phyloP scores from a whole-genome alignment of 345 rosid species.

The Arabis hirsuta region DNA sequence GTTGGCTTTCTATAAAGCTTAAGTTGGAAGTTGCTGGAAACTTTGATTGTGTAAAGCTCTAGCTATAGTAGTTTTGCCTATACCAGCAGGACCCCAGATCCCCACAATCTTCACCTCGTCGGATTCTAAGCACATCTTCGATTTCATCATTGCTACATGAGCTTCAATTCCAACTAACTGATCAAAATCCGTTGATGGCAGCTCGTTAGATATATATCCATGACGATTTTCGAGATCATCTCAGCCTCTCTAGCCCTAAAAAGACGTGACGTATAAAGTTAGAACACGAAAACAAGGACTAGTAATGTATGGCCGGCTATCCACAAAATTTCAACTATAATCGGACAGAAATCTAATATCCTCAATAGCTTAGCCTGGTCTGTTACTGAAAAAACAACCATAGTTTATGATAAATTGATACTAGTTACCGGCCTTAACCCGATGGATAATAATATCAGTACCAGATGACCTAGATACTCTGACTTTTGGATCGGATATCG shows the following conservation, averaged over 20 bases:
- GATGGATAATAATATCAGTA: too few species aligned
- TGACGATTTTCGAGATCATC: conserved; percentile 24
- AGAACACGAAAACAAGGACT: neutral
- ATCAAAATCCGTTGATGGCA: conserved; percentile 19
- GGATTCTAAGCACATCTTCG: neutral
- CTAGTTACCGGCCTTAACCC: too few species aligned
- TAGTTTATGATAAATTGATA: too few species aligned
- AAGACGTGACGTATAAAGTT: neutral
- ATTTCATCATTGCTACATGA: neutral
- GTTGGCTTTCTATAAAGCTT: too few species aligned
- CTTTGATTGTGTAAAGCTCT: neutral
- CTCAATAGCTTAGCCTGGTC: too few species aligned
- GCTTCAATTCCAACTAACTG: conserved; percentile 20
- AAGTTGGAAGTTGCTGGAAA: conserved; percentile 11
- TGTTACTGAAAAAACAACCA: too few species aligned
- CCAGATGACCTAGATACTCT: too few species aligned
- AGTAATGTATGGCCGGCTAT: too few species aligned
- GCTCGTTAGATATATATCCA: conserved; percentile 17
- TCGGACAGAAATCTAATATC: too few species aligned
- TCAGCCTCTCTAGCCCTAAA: neutral
- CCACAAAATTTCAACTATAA: too few species aligned
- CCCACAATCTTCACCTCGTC: conserved; percentile 17
- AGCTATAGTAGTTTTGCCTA: conserved; percentile 32
- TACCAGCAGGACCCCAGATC: conserved; percentile 8
- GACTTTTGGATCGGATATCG: too few species aligned